Evolutionary conservation across 306 rosid genomes (phyloP).

Genomic region (Cicer yamashitae): DNA sequence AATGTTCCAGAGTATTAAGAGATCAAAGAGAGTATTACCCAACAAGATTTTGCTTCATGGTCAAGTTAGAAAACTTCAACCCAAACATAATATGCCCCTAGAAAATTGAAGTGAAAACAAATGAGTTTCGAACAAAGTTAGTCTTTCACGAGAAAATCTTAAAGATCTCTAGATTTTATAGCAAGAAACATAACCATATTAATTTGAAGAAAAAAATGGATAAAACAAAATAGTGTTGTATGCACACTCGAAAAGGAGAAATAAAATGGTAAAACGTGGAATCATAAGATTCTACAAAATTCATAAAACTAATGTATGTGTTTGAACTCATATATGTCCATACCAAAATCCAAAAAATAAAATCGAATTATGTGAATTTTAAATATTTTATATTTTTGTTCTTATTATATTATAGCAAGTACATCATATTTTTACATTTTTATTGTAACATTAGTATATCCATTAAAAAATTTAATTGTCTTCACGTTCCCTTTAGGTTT

Average conservation of each 20-base stretch:
- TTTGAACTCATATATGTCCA: neutral
- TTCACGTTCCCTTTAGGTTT: neutral
- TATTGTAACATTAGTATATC: neutral
- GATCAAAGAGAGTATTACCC: slow-evolving; percentile 63
- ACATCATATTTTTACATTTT: neutral
- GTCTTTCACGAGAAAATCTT: slow-evolving; percentile 4
- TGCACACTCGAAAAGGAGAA: neutral
- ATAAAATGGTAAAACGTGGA: neutral
- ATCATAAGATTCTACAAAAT: slow-evolving; percentile 5
- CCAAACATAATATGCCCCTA: slow-evolving; percentile 79
- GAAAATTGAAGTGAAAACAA: slow-evolving; percentile 45
- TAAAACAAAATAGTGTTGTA: neutral
- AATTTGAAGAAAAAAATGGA: slow-evolving; percentile 1
- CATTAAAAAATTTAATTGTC: neutral
- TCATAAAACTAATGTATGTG: neutral
- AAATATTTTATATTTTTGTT: neutral
- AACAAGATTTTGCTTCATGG: slow-evolving; percentile 75
- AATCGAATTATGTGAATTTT: neutral
- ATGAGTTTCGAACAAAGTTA: slow-evolving; percentile 15
- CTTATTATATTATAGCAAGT: neutral
- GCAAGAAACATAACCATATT: slow-evolving; percentile 14
- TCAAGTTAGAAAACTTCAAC: slow-evolving; percentile 81
- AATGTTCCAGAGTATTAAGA: slow-evolving; percentile 29
- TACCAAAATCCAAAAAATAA: neutral
- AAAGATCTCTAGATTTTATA: slow-evolving; percentile 16